Percentiles rank a stretch among this genome's conserved stretches.
Evolutionary conservation across 495 filamentous ascomycete genomes (phyloP).

Genomic region (Astrothelium subdiscretum): DNA sequence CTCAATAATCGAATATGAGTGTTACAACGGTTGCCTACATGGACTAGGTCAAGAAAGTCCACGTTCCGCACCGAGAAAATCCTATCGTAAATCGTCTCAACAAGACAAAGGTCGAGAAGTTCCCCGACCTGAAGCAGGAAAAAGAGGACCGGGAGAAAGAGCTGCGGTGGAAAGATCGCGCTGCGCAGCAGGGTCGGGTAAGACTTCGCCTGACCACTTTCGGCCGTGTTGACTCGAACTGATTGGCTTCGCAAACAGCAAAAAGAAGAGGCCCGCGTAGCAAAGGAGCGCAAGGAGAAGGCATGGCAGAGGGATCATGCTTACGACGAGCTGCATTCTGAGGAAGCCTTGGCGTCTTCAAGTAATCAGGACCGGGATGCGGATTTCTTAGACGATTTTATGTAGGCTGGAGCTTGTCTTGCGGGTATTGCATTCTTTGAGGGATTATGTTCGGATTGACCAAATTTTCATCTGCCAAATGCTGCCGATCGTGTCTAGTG

Average conservation of each 20-base stretch:
- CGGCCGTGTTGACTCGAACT: background rate
- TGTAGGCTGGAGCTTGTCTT: too few species aligned
- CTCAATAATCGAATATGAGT: background rate
- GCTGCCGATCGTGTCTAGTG: background rate
- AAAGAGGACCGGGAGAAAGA: conserved; percentile 62
- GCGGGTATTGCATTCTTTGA: background rate
- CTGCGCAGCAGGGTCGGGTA: conserved; percentile 52
- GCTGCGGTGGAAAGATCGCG: conserved; percentile 57
- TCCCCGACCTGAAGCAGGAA: conserved; percentile 67
- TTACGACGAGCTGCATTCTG: conserved; percentile 73
- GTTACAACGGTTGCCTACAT: background rate
- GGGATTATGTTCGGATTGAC: background rate
- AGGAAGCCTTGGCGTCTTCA: conserved; percentile 49
- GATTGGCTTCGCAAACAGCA: conserved; percentile 34
- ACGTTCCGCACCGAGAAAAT: conserved; percentile 69
- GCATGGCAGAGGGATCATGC: conserved; percentile 92
- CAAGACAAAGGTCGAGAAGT: conserved; percentile 83
- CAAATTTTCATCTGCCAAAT: background rate
- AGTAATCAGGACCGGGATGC: conserved; percentile 57
- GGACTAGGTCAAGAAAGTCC: conserved; percentile 61
- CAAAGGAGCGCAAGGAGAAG: conserved; percentile 70
- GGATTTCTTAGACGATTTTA: conserved; percentile 62
- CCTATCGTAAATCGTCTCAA: conserved; percentile 88
- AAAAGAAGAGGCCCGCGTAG: conserved; percentile 67
- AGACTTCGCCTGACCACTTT: conserved; percentile 15